These are phyloP conservation scores for Ogataea philodendri DNA, from an alignment of 805 yeast genomes.

Conservation along the genomic window DNA sequence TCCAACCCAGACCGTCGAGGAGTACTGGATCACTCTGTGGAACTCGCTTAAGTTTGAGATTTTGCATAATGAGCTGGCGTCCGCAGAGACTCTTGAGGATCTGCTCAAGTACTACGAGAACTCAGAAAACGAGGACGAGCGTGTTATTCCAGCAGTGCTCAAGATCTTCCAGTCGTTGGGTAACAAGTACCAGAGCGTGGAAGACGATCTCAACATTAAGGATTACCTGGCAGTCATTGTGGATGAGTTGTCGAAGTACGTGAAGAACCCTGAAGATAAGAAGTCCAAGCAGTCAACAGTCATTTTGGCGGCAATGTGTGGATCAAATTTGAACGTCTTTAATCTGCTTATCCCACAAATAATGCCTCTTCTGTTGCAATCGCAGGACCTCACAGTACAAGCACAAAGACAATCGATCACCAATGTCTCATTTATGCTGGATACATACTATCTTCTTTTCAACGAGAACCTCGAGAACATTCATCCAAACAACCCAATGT, in stretches of 20 bases:
- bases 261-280: slow-evolving; percentile 49
- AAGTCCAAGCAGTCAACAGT: slow-evolving; percentile 61
- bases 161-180: slow-evolving; percentile 45
- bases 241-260: slow-evolving; percentile 54
- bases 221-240: slow-evolving; percentile 30
- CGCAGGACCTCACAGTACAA: slow-evolving; percentile 42
- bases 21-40: slow-evolving; percentile 77
- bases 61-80: slow-evolving; percentile 63
- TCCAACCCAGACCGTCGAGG: slow-evolving; percentile 45
- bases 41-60: slow-evolving; percentile 85
- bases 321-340: slow-evolving; percentile 45
- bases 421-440: slow-evolving; percentile 57
- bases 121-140: slow-evolving; percentile 35
- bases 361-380: slow-evolving; percentile 42
- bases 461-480: slow-evolving; percentile 18
- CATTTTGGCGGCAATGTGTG: slow-evolving; percentile 54
- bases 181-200: slow-evolving; percentile 28
- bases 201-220: slow-evolving; percentile 16
- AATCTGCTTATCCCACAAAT: slow-evolving; percentile 46
- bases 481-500: slow-evolving; percentile 38
- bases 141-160: slow-evolving; percentile 41
- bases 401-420: slow-evolving; percentile 60
- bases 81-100: slow-evolving; percentile 28
- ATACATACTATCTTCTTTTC: slow-evolving; percentile 47
- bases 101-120: slow-evolving; percentile 31